phyloP scores from a whole-genome alignment of 164 flowering plant species.

The Stephania japonica region DNA sequence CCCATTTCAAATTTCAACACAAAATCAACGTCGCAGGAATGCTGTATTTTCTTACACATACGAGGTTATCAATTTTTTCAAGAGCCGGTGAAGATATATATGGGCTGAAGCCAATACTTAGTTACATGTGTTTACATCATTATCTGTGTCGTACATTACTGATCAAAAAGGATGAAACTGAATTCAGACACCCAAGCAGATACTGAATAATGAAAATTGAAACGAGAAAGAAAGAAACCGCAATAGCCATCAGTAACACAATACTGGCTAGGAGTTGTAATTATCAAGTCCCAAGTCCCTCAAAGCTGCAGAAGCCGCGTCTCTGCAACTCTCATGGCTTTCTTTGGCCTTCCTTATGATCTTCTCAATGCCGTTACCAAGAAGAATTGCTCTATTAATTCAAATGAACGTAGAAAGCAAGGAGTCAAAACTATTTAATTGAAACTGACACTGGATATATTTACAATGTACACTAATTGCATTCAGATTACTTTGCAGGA shows the following conservation, averaged over 20 bases:
- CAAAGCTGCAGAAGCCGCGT: constrained; percentile 82
- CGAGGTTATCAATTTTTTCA: too few relatives aligned
- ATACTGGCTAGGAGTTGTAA: constrained; percentile 46
- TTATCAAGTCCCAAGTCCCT: constrained; percentile 86
- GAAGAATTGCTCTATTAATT: constrained; percentile 55
- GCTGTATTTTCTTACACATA: too few relatives aligned
- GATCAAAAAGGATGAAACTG: too few relatives aligned
- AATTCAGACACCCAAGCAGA: too few relatives aligned
- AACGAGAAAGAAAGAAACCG: not conserved
- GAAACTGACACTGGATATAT: not conserved
- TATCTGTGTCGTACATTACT: too few relatives aligned
- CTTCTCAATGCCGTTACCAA: constrained; percentile 73
- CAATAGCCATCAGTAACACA: not conserved
- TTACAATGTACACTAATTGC: not conserved
- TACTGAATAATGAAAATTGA: not conserved
- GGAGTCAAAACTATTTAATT: not conserved
- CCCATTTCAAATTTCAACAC: too few relatives aligned
- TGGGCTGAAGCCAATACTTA: too few relatives aligned
- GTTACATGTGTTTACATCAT: too few relatives aligned
- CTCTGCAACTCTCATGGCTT: constrained; percentile 67
- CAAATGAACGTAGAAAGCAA: not conserved
- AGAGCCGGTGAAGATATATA: too few relatives aligned
- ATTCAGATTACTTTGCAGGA: not conserved
- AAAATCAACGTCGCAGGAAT: too few relatives aligned
- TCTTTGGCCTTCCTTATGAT: constrained; percentile 70